A percentile compares a stretch with the other conserved stretches of the same genome.
These are phyloP conservation scores for Glycine soja DNA, from an alignment of 306 rosid genomes.

Conservation along the genomic window DNA sequence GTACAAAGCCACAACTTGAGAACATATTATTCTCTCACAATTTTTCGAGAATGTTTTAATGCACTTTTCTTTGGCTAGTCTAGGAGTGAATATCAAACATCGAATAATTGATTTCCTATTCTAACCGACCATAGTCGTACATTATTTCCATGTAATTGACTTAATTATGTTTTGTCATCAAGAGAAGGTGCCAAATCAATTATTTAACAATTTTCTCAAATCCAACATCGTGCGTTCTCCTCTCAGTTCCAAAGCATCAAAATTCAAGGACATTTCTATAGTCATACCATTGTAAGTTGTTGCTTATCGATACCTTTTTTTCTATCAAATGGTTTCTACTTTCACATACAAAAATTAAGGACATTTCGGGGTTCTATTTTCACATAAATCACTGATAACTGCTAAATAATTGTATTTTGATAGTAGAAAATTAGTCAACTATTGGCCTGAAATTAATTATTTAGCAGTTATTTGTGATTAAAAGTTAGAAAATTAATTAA, in stretches of 20 bases:
- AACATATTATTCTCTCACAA: slow-evolving; percentile 28
- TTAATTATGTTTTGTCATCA: not conserved
- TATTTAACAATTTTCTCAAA: not conserved
- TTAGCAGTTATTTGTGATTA: too few relatives aligned
- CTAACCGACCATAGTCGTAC: not conserved
- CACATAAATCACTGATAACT: too few relatives aligned
- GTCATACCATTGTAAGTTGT: not conserved
- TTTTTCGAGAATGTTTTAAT: not conserved
- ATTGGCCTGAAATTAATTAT: too few relatives aligned
- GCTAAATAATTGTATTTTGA: too few relatives aligned
- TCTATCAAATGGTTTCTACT: not conserved
- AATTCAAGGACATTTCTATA: not conserved
- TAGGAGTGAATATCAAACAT: not conserved
- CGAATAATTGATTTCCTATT: not conserved
- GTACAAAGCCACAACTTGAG: slow-evolving; percentile 7
- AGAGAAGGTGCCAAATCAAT: not conserved
- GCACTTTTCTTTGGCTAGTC: not conserved
- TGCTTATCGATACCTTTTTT: not conserved
- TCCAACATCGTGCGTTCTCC: not conserved
- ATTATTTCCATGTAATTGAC: not conserved
- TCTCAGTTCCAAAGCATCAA: not conserved
- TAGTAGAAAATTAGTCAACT: too few relatives aligned
- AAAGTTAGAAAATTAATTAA: too few relatives aligned
- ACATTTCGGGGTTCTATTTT: not conserved
- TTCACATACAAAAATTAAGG: not conserved